These are phyloP conservation scores for Cyclostephanos tholiformis DNA, from an alignment of 108 stramenopile species.

Conservation along the genomic window DNA sequence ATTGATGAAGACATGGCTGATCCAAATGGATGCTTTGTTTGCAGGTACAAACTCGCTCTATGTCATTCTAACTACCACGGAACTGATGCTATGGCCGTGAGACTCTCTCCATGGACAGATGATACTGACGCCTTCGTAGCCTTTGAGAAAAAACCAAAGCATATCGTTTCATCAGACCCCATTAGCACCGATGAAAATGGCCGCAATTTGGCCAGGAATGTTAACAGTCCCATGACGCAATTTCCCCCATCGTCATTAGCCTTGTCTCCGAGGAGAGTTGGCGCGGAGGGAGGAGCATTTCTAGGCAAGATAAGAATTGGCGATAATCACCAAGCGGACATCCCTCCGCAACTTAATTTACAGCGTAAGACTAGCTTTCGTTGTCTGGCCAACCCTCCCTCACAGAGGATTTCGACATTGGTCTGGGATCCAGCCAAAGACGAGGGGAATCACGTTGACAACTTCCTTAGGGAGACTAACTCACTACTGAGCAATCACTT, in stretches of 20 bases:
- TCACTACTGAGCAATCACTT: slow-evolving; percentile 54
- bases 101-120: slow-evolving; percentile 31
- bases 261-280: slow-evolving; percentile 38
- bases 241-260: slow-evolving; percentile 12
- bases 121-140: slow-evolving; percentile 16
- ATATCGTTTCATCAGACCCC: not conserved
- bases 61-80: slow-evolving; percentile 13
- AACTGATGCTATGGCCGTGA: slow-evolving; percentile 17
- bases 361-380: slow-evolving; percentile 22
- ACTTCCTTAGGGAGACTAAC: slow-evolving; percentile 54
- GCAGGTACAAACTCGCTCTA: slow-evolving; percentile 50
- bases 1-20: slow-evolving; percentile 8
- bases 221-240: slow-evolving; percentile 19
- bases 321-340: slow-evolving; percentile 61
- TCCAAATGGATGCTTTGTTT: slow-evolving; percentile 50
- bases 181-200: slow-evolving; percentile 10
- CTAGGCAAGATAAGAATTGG: slow-evolving; percentile 75
- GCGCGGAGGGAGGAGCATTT: slow-evolving; percentile 57
- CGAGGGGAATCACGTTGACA: slow-evolving; percentile 39
- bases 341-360: slow-evolving; percentile 46
- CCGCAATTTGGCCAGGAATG: slow-evolving; percentile 24
- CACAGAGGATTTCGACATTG: slow-evolving; percentile 50
- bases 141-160: not conserved
- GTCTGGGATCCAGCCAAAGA: slow-evolving; percentile 70
- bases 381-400: slow-evolving; percentile 29